Percentiles rank a stretch among this genome's conserved stretches.
Conservation (phyloP, 208 protist species). For the Trypanosoma lewisi region DNA sequence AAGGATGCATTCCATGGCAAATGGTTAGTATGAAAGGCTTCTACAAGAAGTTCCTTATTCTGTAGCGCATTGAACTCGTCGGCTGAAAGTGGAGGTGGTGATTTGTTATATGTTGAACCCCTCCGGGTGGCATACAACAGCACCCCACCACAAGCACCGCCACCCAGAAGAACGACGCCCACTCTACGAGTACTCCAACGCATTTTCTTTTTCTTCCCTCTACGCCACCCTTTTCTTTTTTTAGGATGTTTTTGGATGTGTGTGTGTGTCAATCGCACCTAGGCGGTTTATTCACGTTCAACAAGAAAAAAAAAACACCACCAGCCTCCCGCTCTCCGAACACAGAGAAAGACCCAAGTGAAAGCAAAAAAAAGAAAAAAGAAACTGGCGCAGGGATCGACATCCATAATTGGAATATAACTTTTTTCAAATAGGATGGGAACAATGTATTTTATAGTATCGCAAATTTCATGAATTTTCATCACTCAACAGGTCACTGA, state of each 20-base stretch:
- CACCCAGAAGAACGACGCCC: background rate
- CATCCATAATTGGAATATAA: too few relatives aligned
- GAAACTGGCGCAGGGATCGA: too few relatives aligned
- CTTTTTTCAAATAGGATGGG: too few relatives aligned
- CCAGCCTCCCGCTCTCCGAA: background rate
- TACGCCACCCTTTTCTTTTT: constrained; percentile 1
- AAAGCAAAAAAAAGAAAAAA: too few relatives aligned
- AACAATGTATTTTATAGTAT: too few relatives aligned
- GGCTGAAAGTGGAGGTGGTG: constrained; percentile 30
- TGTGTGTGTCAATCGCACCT: background rate
- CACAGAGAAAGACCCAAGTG: too few relatives aligned
- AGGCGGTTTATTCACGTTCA: background rate
- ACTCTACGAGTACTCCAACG: constrained; percentile 11
- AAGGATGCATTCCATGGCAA: constrained; percentile 45
- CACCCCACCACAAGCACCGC: constrained; percentile 4
- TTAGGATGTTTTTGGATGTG: too few relatives aligned
- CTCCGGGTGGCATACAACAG: constrained; percentile 9
- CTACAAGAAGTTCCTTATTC: constrained; percentile 34
- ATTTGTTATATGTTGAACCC: background rate
- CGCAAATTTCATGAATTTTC: background rate
- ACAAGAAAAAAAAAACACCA: too few relatives aligned
- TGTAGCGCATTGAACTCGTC: constrained; percentile 74
- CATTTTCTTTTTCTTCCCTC: constrained; percentile 8
- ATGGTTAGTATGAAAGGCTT: constrained; percentile 40
- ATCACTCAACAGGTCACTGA: background rate